Conservation (phyloP, 306 rosid species). For the Cucumis cinereus region DNA sequence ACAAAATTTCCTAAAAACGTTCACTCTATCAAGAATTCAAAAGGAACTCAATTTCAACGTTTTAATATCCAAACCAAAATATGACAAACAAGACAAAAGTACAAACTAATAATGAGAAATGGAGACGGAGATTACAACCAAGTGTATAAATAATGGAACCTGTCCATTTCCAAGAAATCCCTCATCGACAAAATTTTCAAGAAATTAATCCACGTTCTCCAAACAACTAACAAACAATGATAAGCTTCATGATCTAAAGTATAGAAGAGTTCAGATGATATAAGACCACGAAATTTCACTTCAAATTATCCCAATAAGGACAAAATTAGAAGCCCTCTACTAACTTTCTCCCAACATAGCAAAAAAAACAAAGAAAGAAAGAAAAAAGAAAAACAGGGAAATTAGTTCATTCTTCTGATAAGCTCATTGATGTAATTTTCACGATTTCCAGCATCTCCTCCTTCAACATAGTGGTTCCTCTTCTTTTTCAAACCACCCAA, state of each 20-base stretch:
- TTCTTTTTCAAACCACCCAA: slow-evolving; percentile 69
- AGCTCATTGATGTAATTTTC: slow-evolving; percentile 61
- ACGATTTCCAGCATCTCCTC: slow-evolving; percentile 71
- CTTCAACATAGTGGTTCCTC: slow-evolving; percentile 71
- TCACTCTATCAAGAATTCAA: too few relatives aligned
- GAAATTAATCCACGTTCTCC: slow-evolving; percentile 6
- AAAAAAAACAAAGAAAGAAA: too few relatives aligned
- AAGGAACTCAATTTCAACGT: too few relatives aligned
- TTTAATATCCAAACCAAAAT: too few relatives aligned
- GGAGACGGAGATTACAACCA: neutral
- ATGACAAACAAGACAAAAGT: too few relatives aligned
- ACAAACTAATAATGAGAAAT: neutral
- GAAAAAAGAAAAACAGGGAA: neutral
- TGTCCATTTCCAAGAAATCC: neutral
- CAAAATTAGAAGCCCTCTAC: neutral
- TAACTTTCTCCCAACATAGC: neutral
- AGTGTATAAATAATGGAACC: neutral
- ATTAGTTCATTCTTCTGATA: slow-evolving; percentile 67
- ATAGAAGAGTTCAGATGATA: neutral
- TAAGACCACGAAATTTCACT: neutral
- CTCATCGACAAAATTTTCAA: slow-evolving; percentile 3
- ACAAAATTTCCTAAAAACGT: too few relatives aligned
- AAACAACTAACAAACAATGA: neutral
- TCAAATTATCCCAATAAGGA: neutral
- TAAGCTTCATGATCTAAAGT: neutral